Evolutionary conservation across 495 filamentous ascomycete species (phyloP), one percentile per base, ranked within the genome.

Genomic region (Oleoguttula mirabilis): DNA sequence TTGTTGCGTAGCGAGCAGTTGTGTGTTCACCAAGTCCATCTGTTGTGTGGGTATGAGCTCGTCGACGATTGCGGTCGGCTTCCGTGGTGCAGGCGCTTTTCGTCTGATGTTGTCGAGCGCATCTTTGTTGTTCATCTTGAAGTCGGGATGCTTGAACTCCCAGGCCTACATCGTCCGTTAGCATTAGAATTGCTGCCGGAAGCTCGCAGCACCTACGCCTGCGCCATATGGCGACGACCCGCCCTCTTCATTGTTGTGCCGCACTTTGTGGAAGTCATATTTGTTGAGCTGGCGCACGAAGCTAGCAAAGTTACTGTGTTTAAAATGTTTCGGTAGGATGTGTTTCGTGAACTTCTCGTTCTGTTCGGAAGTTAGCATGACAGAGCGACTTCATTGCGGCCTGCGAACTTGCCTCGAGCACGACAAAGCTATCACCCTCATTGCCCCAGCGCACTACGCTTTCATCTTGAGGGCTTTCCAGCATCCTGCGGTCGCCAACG

Each of bases 231-330:
- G 88, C 39, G 84, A 88, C 50, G 86, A 81, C 34, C 84, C 84
- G 54, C 72, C 88, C 55, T 95, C 90, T 57, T 98, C 90, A 51
- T 85, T 86, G 52, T 88, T 96, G 57, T 94, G 87, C 50, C 90
- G 76, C 33, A 99, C 90, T 70, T 99, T 99, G 67, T 96, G 92
- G 52, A 99, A 99, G 62, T 96, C 90, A 62, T 94, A 99, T 60
- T 99, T 99, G 68, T 99, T 99, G 36, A 99, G 67, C 61, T 99
- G 90, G 52, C 90, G 82, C 32, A 99, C 90, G 53, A 99, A 99
- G 66, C 86, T 94, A 31, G 92, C 90, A 60, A 99, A 96, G 60
- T 99, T 99, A 75, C 85, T 93, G 63, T 96, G 43, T 66, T 96
- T 99, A 71, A 96, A 96, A 59, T 99, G 90, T 58, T 94, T 94